Base-by-base conservation (phyloP, 2,329 filamentous ascomycete species). In the Clarireedia sp. region DNA sequence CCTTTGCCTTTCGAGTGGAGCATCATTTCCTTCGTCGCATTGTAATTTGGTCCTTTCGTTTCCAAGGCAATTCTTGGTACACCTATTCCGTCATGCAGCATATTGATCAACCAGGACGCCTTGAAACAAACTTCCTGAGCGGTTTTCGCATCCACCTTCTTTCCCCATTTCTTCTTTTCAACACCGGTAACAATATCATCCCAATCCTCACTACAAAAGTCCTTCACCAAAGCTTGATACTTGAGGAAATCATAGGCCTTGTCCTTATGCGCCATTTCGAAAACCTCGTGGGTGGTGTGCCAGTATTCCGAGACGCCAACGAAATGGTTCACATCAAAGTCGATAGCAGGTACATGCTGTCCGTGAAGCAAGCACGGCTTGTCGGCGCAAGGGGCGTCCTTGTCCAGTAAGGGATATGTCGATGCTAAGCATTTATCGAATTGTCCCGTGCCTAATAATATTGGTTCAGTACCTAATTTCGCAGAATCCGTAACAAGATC, bases 281-380 rank as follows among this genome's bases (percentile, higher is more conserved):
- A 97, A 2, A 97, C 86, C 54, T 94, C 90, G 65, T 99, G 94
- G 0, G 94, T 99, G 0, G 92, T 95, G 70, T 99, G 94, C 92
- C 94, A 99, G 72, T 95, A 99, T 68, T 99, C 94, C 1, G 92
- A 97, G 3, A 99, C 92, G 10, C 94, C 94, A 26, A 99, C 86
- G 66, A 99, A 99, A 69, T 96, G 95, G 65, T 99, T 99, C 37
- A 97, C 85, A 59, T 94, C 86, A 67, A 97, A 99, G 69, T 99
- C 94, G 61, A 99, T 96, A 3, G 90, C 89, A 1, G 94, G 94
- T 1, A 94, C 90, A 68, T 97, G 90, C 60, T 92, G 84, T 0
- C 94, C 91, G 64, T 96, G 89, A 40, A 99, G 77, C 36, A 99
- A 75, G 70, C 94, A 99, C 0, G 95, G 94, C 24, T 85, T 73